Conservation (phyloP, 2,329 filamentous ascomycete genomes). For the Blastomyces parvus region DNA sequence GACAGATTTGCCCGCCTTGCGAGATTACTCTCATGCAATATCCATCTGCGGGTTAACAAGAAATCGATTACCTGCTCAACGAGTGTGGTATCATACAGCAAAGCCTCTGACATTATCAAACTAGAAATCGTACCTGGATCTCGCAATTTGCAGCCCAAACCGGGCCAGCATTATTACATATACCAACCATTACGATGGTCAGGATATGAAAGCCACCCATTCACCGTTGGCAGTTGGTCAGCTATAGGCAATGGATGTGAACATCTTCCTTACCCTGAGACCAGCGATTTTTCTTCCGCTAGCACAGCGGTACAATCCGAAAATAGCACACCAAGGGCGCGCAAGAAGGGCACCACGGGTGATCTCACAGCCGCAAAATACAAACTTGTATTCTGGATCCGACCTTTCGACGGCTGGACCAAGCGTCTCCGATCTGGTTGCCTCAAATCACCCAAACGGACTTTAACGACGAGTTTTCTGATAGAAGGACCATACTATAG, state of each 20-base stretch:
- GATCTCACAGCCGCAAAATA: slow-evolving; percentile 14
- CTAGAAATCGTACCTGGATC: slow-evolving; percentile 32
- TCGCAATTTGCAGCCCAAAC: slow-evolving; percentile 24
- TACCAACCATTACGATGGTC: slow-evolving; percentile 33
- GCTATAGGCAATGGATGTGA: not conserved
- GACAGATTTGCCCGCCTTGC: slow-evolving; percentile 36
- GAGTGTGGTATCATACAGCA: slow-evolving; percentile 32
- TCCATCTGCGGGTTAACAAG: slow-evolving; percentile 22
- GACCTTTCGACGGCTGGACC: slow-evolving; percentile 41
- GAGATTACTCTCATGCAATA: slow-evolving; percentile 35
- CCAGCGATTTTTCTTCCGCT: not conserved
- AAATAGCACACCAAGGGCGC: not conserved
- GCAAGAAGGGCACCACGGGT: not conserved
- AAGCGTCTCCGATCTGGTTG: slow-evolving; percentile 29
- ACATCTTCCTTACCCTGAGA: not conserved
- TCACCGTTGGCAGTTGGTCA: slow-evolving; percentile 28
- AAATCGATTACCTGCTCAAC: slow-evolving; percentile 21
- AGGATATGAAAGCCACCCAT: slow-evolving; percentile 43
- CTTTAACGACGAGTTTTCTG: slow-evolving; percentile 26
- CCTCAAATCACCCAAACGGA: slow-evolving; percentile 16
- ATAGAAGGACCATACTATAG: slow-evolving; percentile 43
- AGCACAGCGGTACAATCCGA: not conserved
- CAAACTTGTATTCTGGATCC: slow-evolving; percentile 36
- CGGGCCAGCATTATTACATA: slow-evolving; percentile 42
- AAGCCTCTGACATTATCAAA: slow-evolving; percentile 33